Conservation (phyloP, 768 basidiomycete species). For the Macrolepiota fuliginosa region DNA sequence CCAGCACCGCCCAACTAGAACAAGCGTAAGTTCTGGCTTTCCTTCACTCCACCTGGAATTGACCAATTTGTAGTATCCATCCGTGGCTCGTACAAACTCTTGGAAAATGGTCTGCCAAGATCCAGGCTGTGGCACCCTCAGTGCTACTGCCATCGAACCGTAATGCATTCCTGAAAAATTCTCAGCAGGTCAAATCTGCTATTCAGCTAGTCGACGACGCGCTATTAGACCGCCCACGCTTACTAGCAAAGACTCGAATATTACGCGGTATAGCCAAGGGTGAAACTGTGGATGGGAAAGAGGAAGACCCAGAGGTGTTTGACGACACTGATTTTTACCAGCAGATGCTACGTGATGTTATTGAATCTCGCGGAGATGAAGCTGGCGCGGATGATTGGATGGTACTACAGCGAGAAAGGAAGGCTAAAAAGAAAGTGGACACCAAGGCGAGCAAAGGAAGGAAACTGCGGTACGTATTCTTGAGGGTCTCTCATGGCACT, state of each 20-base stretch:
- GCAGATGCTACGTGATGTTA: conserved; percentile 86
- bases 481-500: conserved; percentile 31
- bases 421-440: conserved; percentile 86
- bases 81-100: conserved; percentile 74
- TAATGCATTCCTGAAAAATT: conserved; percentile 63
- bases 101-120: conserved; percentile 93
- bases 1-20: conserved; percentile 45
- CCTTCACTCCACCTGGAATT: conserved; percentile 7
- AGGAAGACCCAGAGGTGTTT: conserved; percentile 52
- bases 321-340: conserved; percentile 96
- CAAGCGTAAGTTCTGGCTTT: conserved; percentile 38
- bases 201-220: conserved; percentile 79
- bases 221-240: conserved; percentile 52
- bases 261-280: conserved; percentile 33
- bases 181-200: conserved; percentile 58
- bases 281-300: conserved; percentile 31
- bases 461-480: conserved; percentile 69
- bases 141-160: conserved; percentile 67
- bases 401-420: conserved; percentile 61
- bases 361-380: conserved; percentile 59
- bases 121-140: conserved; percentile 87
- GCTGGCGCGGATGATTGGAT: conserved; percentile 59
- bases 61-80: conserved; percentile 50
- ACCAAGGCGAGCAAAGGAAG: conserved; percentile 95
- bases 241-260: conserved; percentile 59